Conservation (phyloP, 805 yeast genomes). For the Kurtzmaniella fragi region DNA sequence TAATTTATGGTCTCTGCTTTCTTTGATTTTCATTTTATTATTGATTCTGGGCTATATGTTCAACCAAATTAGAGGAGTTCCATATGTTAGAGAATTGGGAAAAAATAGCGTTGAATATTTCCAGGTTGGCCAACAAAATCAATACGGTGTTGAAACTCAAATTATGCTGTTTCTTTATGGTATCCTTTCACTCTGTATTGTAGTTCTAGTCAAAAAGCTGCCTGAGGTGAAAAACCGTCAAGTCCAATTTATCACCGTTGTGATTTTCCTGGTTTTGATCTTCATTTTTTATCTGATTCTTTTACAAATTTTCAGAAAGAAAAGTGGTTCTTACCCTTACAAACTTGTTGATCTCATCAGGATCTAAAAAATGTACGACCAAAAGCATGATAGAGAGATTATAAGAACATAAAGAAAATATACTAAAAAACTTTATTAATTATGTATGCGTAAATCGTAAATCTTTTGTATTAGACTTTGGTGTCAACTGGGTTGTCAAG, state of each 20-base stretch:
- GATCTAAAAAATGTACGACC: background rate
- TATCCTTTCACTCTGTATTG: slow-evolving; percentile 52
- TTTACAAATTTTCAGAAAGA: slow-evolving; percentile 61
- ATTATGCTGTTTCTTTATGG: slow-evolving; percentile 73
- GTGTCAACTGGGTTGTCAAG: no score
- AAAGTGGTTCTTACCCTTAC: slow-evolving; percentile 76
- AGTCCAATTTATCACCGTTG: slow-evolving; percentile 46
- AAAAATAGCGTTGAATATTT: slow-evolving; percentile 37
- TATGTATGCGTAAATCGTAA: no score
- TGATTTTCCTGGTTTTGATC: slow-evolving; percentile 38
- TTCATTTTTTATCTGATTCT: slow-evolving; percentile 60
- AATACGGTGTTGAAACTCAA: slow-evolving; percentile 87
- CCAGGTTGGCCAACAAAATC: slow-evolving; percentile 62
- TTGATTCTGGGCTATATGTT: slow-evolving; percentile 92
- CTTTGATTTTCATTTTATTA: slow-evolving; percentile 60
- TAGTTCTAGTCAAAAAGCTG: slow-evolving; percentile 54
- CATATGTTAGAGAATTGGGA: slow-evolving; percentile 46
- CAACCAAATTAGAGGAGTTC: slow-evolving; percentile 75
- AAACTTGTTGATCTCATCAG: slow-evolving; percentile 16
- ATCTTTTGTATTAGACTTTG: no score
- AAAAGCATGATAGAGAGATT: background rate
- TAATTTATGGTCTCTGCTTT: slow-evolving; percentile 66
- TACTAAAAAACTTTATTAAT: background rate
- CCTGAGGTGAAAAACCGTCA: slow-evolving; percentile 44
- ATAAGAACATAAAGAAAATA: background rate